phyloP scores from a whole-genome alignment of 1,284 basidiomycete genomes.

The Earliella scabrosa region DNA sequence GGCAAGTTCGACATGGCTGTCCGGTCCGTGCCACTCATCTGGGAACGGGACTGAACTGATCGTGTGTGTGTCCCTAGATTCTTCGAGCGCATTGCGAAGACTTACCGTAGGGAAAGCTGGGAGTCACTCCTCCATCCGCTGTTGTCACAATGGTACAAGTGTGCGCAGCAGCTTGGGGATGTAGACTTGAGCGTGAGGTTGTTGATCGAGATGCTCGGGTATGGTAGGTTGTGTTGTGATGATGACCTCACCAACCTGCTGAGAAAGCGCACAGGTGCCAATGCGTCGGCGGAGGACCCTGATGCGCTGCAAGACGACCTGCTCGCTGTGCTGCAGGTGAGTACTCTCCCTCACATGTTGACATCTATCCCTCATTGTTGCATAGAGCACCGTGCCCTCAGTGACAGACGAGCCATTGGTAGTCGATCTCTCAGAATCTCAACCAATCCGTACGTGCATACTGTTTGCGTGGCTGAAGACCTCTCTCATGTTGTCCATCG shows the following conservation, averaged over 20 bases:
- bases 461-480: no score
- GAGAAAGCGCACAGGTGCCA: constrained; percentile 21
- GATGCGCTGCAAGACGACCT: constrained; percentile 66
- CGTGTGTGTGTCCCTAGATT: constrained; percentile 54
- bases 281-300: constrained; percentile 44
- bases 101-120: constrained; percentile 86
- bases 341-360: neutral
- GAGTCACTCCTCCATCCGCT: constrained; percentile 70
- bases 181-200: constrained; percentile 75
- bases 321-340: constrained; percentile 68
- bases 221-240: constrained; percentile 50
- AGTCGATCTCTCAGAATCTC: constrained; percentile 65
- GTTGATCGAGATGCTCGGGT: constrained; percentile 80
- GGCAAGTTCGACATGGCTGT: constrained; percentile 85
- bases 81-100: constrained; percentile 86
- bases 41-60: neutral
- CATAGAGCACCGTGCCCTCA: constrained; percentile 70
- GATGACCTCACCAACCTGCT: neutral
- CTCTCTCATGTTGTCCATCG: no score
- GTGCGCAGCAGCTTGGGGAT: constrained; percentile 76
- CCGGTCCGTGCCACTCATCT: constrained; percentile 49
- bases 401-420: constrained; percentile 55
- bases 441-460: constrained; percentile 60
- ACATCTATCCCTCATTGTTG: constrained; percentile 3
- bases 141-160: constrained; percentile 78